phyloP scores from a whole-genome alignment of 345 rosid genomes.

The Turnera subulata region DNA sequence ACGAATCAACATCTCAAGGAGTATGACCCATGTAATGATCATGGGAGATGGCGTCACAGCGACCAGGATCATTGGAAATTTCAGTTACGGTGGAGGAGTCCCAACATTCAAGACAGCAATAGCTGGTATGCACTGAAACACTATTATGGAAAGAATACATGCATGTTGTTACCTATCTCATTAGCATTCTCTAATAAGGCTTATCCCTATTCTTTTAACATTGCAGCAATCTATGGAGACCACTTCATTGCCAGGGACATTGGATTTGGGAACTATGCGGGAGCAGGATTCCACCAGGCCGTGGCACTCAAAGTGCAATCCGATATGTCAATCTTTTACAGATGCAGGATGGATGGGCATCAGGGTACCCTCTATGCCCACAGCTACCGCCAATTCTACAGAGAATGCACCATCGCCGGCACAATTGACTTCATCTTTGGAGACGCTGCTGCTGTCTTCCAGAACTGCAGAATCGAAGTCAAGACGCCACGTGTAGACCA shows the following conservation, averaged over 20 bases:
- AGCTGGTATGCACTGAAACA: conserved; percentile 41
- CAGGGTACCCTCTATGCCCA: conserved; percentile 72
- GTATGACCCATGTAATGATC: conserved; percentile 35
- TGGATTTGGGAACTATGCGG: conserved; percentile 72
- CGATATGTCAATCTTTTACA: conserved; percentile 59
- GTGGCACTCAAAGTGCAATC: conserved; percentile 60
- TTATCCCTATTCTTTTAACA: not conserved
- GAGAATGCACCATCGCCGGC: conserved; percentile 70
- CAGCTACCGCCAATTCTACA: conserved; percentile 79
- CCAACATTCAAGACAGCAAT: conserved; percentile 58
- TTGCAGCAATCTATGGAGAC: conserved; percentile 51
- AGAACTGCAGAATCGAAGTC: conserved; percentile 54
- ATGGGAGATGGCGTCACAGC: conserved; percentile 69
- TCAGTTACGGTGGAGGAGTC: conserved; percentile 44
- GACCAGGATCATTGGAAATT: conserved; percentile 55
- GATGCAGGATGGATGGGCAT: conserved; percentile 70
- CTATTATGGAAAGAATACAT: not conserved
- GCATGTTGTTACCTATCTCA: not conserved
- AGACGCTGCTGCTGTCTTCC: conserved; percentile 57
- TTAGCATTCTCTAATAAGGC: not conserved
- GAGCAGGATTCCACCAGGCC: conserved; percentile 67
- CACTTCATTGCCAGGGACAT: conserved; percentile 60
- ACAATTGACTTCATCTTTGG: conserved; percentile 82
- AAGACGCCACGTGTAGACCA: conserved; percentile 56
- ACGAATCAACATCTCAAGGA: conserved; percentile 29